These are phyloP conservation scores for Yarrowia deformans DNA, from an alignment of 805 yeast genomes.

Conservation along the genomic window DNA sequence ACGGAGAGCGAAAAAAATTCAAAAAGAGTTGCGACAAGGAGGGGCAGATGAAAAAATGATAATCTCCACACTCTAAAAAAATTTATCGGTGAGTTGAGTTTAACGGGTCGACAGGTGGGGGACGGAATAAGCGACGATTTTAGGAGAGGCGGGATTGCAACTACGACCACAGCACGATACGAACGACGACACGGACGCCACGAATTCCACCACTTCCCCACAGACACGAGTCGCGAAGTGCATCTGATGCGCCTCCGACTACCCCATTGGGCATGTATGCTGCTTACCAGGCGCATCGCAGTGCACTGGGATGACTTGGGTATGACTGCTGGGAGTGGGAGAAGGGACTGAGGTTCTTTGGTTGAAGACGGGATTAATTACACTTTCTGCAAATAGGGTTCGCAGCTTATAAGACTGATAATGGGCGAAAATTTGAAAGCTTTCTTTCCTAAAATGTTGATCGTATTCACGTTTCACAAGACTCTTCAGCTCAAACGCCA, in stretches of 20 bases:
- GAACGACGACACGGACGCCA: no score
- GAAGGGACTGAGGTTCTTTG: background rate
- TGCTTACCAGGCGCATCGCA: slow-evolving; percentile 13
- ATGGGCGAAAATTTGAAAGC: slow-evolving; percentile 36
- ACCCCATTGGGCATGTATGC: slow-evolving; percentile 28
- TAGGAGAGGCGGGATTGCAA: no score
- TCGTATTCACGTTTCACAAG: slow-evolving; percentile 37
- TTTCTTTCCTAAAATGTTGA: slow-evolving; percentile 39
- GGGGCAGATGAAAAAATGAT: slow-evolving; percentile 11
- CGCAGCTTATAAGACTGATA: slow-evolving; percentile 33
- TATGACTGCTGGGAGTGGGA: background rate
- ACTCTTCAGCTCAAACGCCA: slow-evolving; percentile 26
- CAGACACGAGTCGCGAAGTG: slow-evolving; percentile 20
- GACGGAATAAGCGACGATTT: no score
- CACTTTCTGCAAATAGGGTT: slow-evolving; percentile 36
- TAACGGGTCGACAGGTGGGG: no score
- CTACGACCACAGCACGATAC: background rate
- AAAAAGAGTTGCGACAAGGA: slow-evolving; percentile 1
- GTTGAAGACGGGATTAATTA: background rate
- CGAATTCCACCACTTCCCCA: background rate
- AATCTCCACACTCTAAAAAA: slow-evolving; percentile 26
- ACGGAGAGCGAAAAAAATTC: background rate
- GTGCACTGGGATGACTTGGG: slow-evolving; percentile 23
- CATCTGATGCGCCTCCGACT: slow-evolving; percentile 30
- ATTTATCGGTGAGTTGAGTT: background rate